Evolutionary conservation across 2,329 filamentous ascomycete species (phyloP).

Genomic region (Metarhizium sp.): DNA sequence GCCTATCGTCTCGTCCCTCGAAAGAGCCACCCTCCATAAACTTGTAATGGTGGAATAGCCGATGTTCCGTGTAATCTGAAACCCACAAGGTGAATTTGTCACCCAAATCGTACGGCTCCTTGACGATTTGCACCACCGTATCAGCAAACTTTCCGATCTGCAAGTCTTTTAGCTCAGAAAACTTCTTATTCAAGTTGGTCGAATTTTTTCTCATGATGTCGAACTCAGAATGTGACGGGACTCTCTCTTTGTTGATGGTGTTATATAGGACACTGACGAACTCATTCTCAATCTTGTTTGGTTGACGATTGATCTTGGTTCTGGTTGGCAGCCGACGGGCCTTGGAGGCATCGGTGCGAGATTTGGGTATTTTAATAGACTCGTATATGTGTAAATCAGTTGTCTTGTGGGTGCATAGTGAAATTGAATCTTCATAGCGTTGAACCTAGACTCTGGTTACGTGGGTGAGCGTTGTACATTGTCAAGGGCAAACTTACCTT

Average conservation of each 20-base stretch:
- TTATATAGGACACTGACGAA: constrained; percentile 42
- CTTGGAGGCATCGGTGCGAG: constrained; percentile 25
- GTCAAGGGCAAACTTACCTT: constrained; percentile 33
- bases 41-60: constrained; percentile 44
- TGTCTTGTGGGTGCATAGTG: constrained; percentile 31
- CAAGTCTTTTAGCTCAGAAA: constrained; percentile 56
- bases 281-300: constrained; percentile 20
- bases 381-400: constrained; percentile 38
- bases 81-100: constrained; percentile 58
- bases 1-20: constrained; percentile 39
- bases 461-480: not conserved
- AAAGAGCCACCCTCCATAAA: constrained; percentile 20
- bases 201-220: constrained; percentile 27
- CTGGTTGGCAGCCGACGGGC: constrained; percentile 16
- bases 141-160: constrained; percentile 50
- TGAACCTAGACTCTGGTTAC: constrained; percentile 29
- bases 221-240: constrained; percentile 38
- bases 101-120: constrained; percentile 30
- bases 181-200: constrained; percentile 43
- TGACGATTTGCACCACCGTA: constrained; percentile 61
- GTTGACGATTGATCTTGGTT: constrained; percentile 12
- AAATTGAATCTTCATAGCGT: constrained; percentile 21
- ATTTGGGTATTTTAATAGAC: constrained; percentile 18
- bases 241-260: constrained; percentile 27
- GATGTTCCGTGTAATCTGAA: constrained; percentile 74